Conservation (phyloP, 2,329 filamentous ascomycete species). For the Fusarium beomiforme region DNA sequence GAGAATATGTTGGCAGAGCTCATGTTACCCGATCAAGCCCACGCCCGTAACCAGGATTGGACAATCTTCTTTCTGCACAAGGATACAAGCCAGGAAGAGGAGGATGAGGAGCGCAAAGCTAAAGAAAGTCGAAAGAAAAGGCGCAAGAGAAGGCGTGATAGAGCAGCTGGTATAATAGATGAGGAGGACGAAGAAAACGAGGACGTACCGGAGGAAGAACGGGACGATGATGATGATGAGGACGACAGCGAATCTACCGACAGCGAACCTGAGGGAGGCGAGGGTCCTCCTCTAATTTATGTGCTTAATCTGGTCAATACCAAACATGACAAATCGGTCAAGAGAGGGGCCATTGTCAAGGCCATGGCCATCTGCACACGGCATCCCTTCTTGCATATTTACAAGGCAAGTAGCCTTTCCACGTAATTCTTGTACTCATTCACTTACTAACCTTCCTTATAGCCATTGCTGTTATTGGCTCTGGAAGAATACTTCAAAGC, state of each 20-base stretch:
- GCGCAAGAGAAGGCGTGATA: constrained; percentile 63
- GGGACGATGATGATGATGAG: constrained; percentile 58
- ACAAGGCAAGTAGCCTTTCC: constrained; percentile 73
- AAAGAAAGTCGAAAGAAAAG: constrained; percentile 63
- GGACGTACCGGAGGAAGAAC: constrained; percentile 58
- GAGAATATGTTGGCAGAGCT: constrained; percentile 98
- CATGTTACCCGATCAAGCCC: constrained; percentile 97
- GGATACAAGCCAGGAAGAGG: constrained; percentile 85
- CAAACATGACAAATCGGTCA: constrained; percentile 92
- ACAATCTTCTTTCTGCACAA: constrained; percentile 99
- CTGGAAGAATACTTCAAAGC: constrained; percentile 97
- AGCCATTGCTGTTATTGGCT: constrained; percentile 89
- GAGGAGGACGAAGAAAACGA: constrained; percentile 56
- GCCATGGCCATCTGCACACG: constrained; percentile 99
- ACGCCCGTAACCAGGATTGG: constrained; percentile 96
- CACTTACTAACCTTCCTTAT: constrained; percentile 25
- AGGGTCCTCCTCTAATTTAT: constrained; percentile 94
- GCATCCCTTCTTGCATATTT: constrained; percentile 97
- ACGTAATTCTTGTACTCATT: background rate
- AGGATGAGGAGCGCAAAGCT: constrained; percentile 73
- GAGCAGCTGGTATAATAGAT: constrained; percentile 58
- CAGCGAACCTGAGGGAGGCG: constrained; percentile 73
- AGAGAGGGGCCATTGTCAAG: constrained; percentile 94
- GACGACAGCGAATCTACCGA: constrained; percentile 65
- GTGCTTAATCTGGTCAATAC: constrained; percentile 98